Evolutionary conservation across 768 basidiomycete genomes (phyloP).

Genomic region (Tulasnella sp.): DNA sequence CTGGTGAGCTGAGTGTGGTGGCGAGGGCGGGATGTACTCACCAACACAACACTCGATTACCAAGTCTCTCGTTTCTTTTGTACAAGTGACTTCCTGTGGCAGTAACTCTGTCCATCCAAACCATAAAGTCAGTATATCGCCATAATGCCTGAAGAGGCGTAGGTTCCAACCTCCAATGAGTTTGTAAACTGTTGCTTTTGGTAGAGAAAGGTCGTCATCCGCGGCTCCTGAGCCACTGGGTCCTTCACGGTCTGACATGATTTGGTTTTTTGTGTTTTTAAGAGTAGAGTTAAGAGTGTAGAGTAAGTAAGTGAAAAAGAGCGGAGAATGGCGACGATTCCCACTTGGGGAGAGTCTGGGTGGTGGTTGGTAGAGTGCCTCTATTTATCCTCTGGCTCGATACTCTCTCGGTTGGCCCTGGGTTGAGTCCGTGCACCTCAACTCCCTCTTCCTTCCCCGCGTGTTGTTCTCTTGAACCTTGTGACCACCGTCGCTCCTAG

Average conservation of each 20-base stretch:
- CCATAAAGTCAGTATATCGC: conserved; percentile 14
- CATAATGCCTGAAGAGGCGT: neutral
- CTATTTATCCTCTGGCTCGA: neutral
- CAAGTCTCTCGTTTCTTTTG: conserved; percentile 94
- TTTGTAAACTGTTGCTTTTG: conserved; percentile 96
- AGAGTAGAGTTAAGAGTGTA: neutral
- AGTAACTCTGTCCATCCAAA: conserved; percentile 62
- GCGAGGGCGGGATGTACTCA: conserved; percentile 33
- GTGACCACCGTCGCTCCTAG: neutral
- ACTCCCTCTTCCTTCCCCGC: neutral
- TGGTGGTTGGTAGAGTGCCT: neutral
- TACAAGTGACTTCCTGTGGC: conserved; percentile 76
- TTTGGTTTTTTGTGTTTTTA: conserved; percentile 16
- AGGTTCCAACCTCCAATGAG: conserved; percentile 70
- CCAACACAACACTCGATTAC: conserved; percentile 99
- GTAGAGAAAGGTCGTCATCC: conserved; percentile 92
- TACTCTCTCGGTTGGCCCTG: neutral
- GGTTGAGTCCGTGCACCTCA: neutral
- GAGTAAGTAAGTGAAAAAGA: neutral
- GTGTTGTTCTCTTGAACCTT: neutral
- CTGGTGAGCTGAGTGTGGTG: neutral
- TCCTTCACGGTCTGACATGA: conserved; percentile 90
- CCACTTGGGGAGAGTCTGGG: neutral
- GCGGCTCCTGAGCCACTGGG: conserved; percentile 50
- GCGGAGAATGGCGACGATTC: neutral